Base-by-base conservation (phyloP, 306 rosid genomes). In the Pterocarpus santalinus region DNA sequence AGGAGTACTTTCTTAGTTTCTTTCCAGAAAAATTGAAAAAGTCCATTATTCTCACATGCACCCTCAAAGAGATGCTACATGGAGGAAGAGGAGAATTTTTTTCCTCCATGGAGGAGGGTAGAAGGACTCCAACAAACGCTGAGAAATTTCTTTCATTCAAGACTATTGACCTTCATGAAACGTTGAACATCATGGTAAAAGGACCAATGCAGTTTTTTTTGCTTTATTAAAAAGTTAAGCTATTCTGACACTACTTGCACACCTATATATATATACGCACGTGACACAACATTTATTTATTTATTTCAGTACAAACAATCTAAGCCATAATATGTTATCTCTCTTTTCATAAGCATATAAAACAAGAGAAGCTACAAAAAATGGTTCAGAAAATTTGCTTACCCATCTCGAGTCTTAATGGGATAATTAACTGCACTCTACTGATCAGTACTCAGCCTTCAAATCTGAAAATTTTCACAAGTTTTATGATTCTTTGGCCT, bases 321-420 rank as follows among this genome's bases (percentile, higher is more conserved):
- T 8, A 39, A 34, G 58, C 33, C 2, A 17, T 66, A 41, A 39
- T 44, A 9, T 10, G 14, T 53, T 61, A 17, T 69, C 33, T 79
- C 68, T n/a, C 66, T 69, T 80, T 84, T 49, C 14, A 22, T 52
- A 57, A 56, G 77, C 73, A 39, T 70, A 80, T 32, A 81, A 68
- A 68, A 85, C 71, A 80, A 65, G 46, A 39, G 63, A 16, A 72
- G 77, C 52, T 12, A 55, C 80, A 80, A 81, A 61, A 85, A 74
- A 34, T 49, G 56, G 73, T 52, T 36, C 53, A 71, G 17, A 64
- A 53, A 32, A 63, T 10, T 64, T 63, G 75, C 38, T 73, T 84
- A 69, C 75, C 51, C 41, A 6, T 51, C 53, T 60, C 2, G 56
- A 36, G 72, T 46, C 55, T 56, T 17, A 35, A 33, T 17, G 69